Evolutionary conservation across 345 rosid species (phyloP), one percentile per base, ranked within the genome.

Genomic region (Conringia planisiliqua): DNA sequence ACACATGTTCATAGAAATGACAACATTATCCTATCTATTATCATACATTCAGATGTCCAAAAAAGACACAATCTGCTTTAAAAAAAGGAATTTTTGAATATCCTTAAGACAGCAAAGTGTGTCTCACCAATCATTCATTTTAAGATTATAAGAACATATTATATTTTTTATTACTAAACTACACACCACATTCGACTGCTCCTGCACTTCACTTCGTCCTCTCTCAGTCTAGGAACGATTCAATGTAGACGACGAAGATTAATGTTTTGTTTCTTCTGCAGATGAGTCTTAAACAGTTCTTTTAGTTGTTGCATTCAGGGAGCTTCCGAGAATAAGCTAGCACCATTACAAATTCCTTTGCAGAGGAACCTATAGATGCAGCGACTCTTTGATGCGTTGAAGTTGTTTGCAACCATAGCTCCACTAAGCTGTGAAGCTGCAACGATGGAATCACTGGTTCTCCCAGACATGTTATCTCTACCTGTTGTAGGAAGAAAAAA

Each of bases 341-440:
- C 67, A 89, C 96, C 99, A 95, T 92, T 11, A 95, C 85, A 62
- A 85, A 95, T 44, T 95, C 99, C 86, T 89, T 92, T 0, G 98
- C 99, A 0, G 98, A 88, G 6, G 96, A 86, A 59, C 99, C 99
- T 14, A 90, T 79, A 0, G 83, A 72, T 24, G 90, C 87, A 5
- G 84, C 44, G 7, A 90, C 81, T 67, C 86, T 83, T 42, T 89
- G 82, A 12, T 92, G 71, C 20, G 86, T 83, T 3, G 96, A 67
- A 11, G 85, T 80, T 40, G 84, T 86, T 73, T 82, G 85, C 56
- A 89, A 78, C 97, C 99, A 95, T 75, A 86, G 73, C 64, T 95
- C 96, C 11, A 90, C 85, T 72, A 95, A 76, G 84, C 82, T 84
- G 70, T 80, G 83, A 71, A 92, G 77, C 59, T 85, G 87, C 81